These are phyloP conservation scores for Nakazawaea siamensis DNA, from an alignment of 805 yeast genomes.

Conservation along the genomic window DNA sequence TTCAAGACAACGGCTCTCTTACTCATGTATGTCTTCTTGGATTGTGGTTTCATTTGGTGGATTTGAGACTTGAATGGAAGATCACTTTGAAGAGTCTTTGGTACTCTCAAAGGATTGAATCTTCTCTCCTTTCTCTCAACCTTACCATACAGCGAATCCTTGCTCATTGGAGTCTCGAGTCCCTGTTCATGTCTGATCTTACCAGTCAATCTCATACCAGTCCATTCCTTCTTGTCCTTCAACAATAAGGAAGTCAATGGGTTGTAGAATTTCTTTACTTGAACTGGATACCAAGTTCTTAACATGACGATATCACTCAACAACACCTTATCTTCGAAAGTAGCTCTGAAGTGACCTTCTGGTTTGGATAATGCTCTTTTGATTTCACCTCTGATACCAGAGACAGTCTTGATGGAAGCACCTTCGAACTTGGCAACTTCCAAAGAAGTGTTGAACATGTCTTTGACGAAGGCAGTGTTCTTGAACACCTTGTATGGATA, in stretches of 20 bases:
- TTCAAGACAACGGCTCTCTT: constrained; percentile 92
- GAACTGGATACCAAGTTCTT: constrained; percentile 96
- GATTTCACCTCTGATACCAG: constrained; percentile 96
- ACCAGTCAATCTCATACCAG: constrained; percentile 94
- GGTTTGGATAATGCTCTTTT: constrained; percentile 91
- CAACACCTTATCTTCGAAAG: constrained; percentile 91
- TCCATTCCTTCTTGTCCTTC: constrained; percentile 77
- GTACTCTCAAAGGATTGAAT: constrained; percentile 85
- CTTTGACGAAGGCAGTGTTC: constrained; percentile 95
- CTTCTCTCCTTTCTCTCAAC: constrained; percentile 78
- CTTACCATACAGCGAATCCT: constrained; percentile 50
- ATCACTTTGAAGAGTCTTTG: constrained; percentile 63
- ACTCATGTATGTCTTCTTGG: constrained; percentile 67
- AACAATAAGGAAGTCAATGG: constrained; percentile 90
- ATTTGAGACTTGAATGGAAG: constrained; percentile 92
- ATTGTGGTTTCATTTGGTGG: constrained; percentile 80
- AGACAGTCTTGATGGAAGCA: constrained; percentile 91
- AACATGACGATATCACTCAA: constrained; percentile 85
- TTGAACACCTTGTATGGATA: constrained; percentile 88
- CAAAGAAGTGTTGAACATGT: constrained; percentile 86
- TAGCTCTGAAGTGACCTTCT: constrained; percentile 92
- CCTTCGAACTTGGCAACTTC: constrained; percentile 99
- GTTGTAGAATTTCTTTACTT: constrained; percentile 83
- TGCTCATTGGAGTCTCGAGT: constrained; percentile 50
- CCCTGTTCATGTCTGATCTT: constrained; percentile 74